Conservation (phyloP, 2,329 filamentous ascomycete species). For the Herpotrichia juniperi region DNA sequence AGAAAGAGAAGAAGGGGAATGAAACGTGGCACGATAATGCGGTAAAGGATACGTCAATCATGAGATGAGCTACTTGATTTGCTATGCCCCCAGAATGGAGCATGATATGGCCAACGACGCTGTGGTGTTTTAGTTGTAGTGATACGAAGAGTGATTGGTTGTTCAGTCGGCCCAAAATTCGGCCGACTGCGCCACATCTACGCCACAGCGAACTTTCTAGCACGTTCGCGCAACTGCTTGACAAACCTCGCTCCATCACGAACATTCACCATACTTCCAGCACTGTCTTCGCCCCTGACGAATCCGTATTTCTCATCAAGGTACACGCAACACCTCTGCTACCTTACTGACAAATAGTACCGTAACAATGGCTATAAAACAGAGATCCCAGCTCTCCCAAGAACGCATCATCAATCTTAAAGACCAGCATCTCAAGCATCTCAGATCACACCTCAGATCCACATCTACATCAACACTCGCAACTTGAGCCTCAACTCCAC, state of each 20-base stretch:
- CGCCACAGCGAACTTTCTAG: conserved; percentile 28
- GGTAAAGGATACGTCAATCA: no score
- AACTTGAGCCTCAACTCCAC: conserved; percentile 19
- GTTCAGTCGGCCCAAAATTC: neutral
- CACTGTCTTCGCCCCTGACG: conserved; percentile 30
- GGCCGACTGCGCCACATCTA: conserved; percentile 15
- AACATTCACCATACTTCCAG: conserved; percentile 37
- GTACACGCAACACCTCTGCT: conserved; percentile 29
- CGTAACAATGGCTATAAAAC: conserved; percentile 41
- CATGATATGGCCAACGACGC: no score
- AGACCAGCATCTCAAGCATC: conserved; percentile 24
- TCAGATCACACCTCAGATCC: no score
- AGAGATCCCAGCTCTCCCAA: conserved; percentile 13
- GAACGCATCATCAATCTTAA: conserved; percentile 31
- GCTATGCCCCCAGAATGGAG: no score
- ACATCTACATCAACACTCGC: conserved; percentile 27
- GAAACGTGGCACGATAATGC: no score
- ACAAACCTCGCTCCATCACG: conserved; percentile 29
- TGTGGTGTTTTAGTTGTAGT: no score
- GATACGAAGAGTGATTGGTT: neutral
- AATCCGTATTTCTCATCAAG: conserved; percentile 34
- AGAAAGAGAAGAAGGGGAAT: no score
- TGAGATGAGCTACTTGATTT: no score
- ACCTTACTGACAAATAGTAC: conserved; percentile 21
- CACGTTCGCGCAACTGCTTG: conserved; percentile 24